phyloP scores from a whole-genome alignment of 192 early-diverging fungal genomes.

The Chytriomyces sp. region DNA sequence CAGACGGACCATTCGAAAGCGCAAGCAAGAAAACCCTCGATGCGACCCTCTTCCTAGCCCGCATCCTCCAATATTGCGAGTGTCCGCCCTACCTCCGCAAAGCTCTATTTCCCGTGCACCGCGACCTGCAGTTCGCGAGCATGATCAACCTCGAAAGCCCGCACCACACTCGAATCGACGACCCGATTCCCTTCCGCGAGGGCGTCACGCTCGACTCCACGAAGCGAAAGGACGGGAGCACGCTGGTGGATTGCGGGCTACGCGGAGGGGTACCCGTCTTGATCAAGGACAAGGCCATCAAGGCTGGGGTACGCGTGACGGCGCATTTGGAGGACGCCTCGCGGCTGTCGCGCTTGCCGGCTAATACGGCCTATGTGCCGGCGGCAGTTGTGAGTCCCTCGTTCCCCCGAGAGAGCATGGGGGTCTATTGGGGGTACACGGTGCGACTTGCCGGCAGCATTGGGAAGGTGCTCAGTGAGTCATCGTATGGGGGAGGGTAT shows the following conservation, averaged over 20 bases:
- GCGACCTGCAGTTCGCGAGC: constrained; percentile 64
- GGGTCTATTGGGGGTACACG: constrained; percentile 72
- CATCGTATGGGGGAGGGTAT: constrained; percentile 63
- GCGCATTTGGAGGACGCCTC: constrained; percentile 36
- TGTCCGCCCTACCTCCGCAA: constrained; percentile 72
- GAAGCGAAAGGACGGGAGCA: constrained; percentile 27
- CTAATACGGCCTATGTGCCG: constrained; percentile 40
- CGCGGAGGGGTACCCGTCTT: constrained; percentile 47
- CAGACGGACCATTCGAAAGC: constrained; percentile 35
- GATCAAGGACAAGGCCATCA: constrained; percentile 49
- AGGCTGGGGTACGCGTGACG: constrained; percentile 65
- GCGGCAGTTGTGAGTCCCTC: constrained; percentile 63
- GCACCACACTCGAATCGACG: constrained; percentile 68
- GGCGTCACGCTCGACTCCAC: constrained; percentile 56
- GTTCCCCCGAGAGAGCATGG: constrained; percentile 58
- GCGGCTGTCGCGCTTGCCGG: no score
- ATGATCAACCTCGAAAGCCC: constrained; percentile 67
- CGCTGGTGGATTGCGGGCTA: constrained; percentile 57
- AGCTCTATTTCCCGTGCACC: constrained; percentile 65
- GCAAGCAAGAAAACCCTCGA: constrained; percentile 48
- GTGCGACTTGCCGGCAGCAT: constrained; percentile 61
- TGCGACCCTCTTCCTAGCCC: constrained; percentile 63
- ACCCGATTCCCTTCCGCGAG: constrained; percentile 60
- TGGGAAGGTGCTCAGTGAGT: constrained; percentile 64
- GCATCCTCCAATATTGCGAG: constrained; percentile 70